phyloP scores from a whole-genome alignment of 306 rosid species.

The Prunus mongolica region DNA sequence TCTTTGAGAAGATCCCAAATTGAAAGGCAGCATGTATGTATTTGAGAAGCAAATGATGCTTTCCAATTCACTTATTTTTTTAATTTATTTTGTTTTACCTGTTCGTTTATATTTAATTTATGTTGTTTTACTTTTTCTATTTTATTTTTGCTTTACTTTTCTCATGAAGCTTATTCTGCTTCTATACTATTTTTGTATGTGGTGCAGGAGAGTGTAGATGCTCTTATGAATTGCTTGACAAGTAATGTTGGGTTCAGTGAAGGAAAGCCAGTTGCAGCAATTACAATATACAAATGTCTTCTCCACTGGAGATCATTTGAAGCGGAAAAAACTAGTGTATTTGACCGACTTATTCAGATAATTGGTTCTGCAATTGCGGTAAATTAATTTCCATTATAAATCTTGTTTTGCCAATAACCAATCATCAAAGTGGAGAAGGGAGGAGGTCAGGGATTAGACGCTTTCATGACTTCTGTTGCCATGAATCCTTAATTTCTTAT shows the following conservation, averaged over 20 bases:
- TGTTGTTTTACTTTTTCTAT: not conserved
- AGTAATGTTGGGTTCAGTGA: constrained; percentile 72
- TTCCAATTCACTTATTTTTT: not conserved
- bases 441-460: not conserved
- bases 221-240: constrained; percentile 58
- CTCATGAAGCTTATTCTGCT: constrained; percentile 4
- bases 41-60: not conserved
- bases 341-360: constrained; percentile 74
- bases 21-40: constrained; percentile 75
- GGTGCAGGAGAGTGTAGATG: constrained; percentile 74
- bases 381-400: constrained; percentile 11
- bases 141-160: constrained; percentile 10
- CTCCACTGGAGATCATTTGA: constrained; percentile 88
- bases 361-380: constrained; percentile 93
- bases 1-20: constrained; percentile 56
- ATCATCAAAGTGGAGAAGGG: not conserved
- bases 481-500: not conserved
- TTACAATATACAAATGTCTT: constrained; percentile 73
- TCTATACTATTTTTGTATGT: constrained; percentile 16
- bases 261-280: constrained; percentile 88
- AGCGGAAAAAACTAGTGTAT: constrained; percentile 88
- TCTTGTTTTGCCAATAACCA: not conserved
- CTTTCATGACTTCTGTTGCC: not conserved
- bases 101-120: constrained; percentile 13
- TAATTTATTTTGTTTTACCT: not conserved